Evolutionary conservation across 148 eudicot genomes (phyloP).

Genomic region (Limonium bicolor): DNA sequence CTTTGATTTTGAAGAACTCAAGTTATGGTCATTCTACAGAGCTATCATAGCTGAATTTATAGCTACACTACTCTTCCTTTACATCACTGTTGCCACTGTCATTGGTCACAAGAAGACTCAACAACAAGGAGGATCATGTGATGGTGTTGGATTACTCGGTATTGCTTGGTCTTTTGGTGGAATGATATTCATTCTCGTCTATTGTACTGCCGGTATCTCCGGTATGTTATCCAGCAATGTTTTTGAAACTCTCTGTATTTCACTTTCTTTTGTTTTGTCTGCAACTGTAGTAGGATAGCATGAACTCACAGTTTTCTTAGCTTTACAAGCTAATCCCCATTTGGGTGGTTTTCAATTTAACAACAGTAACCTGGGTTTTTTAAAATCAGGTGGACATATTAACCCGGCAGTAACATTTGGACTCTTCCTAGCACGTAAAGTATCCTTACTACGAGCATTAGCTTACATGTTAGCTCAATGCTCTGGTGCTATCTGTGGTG

Average conservation of each 20-base stretch:
- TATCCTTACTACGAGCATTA: slow-evolving; percentile 55
- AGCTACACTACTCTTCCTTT: slow-evolving; percentile 76
- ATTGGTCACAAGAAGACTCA: slow-evolving; percentile 59
- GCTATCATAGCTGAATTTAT: slow-evolving; percentile 86
- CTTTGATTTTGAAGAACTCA: slow-evolving; percentile 50
- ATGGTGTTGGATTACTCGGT: slow-evolving; percentile 73
- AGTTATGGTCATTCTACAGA: slow-evolving; percentile 82
- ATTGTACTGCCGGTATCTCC: slow-evolving; percentile 96
- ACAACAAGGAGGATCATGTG: slow-evolving; percentile 48
- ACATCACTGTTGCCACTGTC: slow-evolving; percentile 69
- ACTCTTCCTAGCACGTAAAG: slow-evolving; percentile 64
- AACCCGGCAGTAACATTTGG: slow-evolving; percentile 94
- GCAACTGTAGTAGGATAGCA: no score
- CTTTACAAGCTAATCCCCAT: no score
- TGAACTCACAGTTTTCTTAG: no score
- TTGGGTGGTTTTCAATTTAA: background rate
- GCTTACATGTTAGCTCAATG: slow-evolving; percentile 67
- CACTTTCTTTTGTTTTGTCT: no score
- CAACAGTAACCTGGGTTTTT: background rate
- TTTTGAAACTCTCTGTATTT: no score
- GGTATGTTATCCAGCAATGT: slow-evolving; percentile 16
- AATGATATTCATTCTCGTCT: slow-evolving; percentile 85
- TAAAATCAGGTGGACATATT: slow-evolving; percentile 61
- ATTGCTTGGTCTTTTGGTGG: slow-evolving; percentile 95
- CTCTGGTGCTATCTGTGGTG: slow-evolving; percentile 74